Base-by-base conservation (phyloP, 805 yeast species). In the Candida awuae region DNA sequence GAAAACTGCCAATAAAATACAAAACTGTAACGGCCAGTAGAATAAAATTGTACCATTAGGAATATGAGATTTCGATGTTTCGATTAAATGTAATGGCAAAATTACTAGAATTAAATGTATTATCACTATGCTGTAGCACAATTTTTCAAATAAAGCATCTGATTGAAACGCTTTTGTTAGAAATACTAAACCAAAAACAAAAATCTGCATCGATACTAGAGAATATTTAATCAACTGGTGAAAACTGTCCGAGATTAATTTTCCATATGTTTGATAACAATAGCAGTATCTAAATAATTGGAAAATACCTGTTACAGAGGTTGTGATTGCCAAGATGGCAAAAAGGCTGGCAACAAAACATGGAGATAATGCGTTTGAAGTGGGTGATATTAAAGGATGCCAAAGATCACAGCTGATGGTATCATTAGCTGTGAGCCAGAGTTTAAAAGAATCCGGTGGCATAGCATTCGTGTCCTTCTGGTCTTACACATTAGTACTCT, bases 11-110 rank as follows among this genome's bases (percentile, higher is more conserved):
- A 40, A 15, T 12, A 47, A 29, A 2, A 58, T 17, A 3, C 44
- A 9, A 8, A 45, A 31, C 16, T 53, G 51, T 1, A 52, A 28
- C 2, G 62, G 60, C 76, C 76, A 71, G 46, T 56, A 71, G 15
- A 66, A 44, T 8, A 69, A 49, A 18, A 67, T 45, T 0, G 69
- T 56, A 2, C 66, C 69, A 21, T 56, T 51, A 12, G 68, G 68
- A 2, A 62, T 52, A 1, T 63, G 49, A 1, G 61, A 56, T 33
- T 65, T 58, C 32, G 66, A 59, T 8, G 64, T 59, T 45, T 75
- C 80, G 14, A 70, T 41, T 8, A 58, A 39, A 30, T 70, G 71
- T 10, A 74, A 49, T 0, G 77, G 76, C 1, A 65, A 32, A 2
- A 68, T 58, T 3, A 66, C 39, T 2, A 50, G 34, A 3, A 47